Evolutionary conservation across 1,284 basidiomycete genomes (phyloP).

Genomic region (Dichomitus squalens): DNA sequence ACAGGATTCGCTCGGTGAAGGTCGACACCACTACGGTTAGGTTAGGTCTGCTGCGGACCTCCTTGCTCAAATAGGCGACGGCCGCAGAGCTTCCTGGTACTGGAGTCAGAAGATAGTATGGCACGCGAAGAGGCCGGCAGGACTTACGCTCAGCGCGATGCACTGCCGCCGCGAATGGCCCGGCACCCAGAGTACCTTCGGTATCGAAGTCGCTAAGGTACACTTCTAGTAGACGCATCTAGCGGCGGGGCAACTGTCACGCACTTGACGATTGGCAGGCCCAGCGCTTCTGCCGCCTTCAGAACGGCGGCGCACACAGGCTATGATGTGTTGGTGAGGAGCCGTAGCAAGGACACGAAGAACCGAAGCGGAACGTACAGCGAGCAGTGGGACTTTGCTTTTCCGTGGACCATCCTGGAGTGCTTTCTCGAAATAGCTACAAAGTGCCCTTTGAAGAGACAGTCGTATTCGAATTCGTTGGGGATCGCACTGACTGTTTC

Average conservation of each 20-base stretch:
- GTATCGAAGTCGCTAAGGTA: constrained; percentile 38
- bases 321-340: not conserved
- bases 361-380: constrained; percentile 5
- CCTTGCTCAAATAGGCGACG: constrained; percentile 39
- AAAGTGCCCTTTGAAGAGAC: not conserved
- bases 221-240: too few relatives aligned
- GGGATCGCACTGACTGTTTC: constrained; percentile 32
- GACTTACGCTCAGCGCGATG: constrained; percentile 36
- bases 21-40: constrained; percentile 42
- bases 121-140: too few relatives aligned
- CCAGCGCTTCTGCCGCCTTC: constrained; percentile 23
- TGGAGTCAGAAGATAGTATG: not conserved
- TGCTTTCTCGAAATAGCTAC: constrained; percentile 36
- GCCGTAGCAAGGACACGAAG: too few relatives aligned
- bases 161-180: constrained; percentile 29
- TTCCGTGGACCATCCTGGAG: constrained; percentile 30
- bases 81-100: constrained; percentile 39
- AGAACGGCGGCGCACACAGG: constrained; percentile 16
- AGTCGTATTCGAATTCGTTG: too few relatives aligned
- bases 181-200: constrained; percentile 30
- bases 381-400: constrained; percentile 19
- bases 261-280: constrained; percentile 29
- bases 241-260: not conserved
- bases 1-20: constrained; percentile 31
- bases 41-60: constrained; percentile 40